Evolutionary conservation across 495 filamentous ascomycete genomes (phyloP).

Genomic region (Tetracladium marchalianum): DNA sequence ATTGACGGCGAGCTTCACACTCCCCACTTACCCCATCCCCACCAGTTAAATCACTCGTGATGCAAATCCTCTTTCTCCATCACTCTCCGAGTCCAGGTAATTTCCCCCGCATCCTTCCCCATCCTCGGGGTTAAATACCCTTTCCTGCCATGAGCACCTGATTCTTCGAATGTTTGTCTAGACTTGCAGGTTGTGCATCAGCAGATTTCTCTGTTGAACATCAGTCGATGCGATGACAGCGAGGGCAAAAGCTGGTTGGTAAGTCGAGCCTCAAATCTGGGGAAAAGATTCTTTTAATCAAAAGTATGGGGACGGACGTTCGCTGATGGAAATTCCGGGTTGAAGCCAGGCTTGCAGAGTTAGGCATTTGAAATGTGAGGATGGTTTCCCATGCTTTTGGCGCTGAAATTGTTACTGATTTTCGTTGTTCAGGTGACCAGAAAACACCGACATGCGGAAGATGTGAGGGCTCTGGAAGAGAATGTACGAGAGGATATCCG

Average conservation of each 20-base stretch:
- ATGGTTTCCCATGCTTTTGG: neutral
- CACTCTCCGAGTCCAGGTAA: too few relatives aligned
- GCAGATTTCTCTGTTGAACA: too few relatives aligned
- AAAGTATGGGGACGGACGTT: neutral
- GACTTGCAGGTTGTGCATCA: too few relatives aligned
- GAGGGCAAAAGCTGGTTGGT: slow-evolving; percentile 15
- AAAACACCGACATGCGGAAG: slow-evolving; percentile 12
- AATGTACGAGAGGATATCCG: slow-evolving; percentile 11
- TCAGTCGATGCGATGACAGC: slow-evolving; percentile 6
- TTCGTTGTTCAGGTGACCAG: slow-evolving; percentile 11
- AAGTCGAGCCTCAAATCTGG: neutral
- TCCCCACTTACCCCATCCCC: too few relatives aligned
- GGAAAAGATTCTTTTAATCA: neutral
- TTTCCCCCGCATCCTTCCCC: too few relatives aligned
- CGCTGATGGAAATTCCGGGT: neutral
- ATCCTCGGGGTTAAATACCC: too few relatives aligned
- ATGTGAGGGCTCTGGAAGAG: slow-evolving; percentile 7
- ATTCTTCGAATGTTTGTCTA: too few relatives aligned
- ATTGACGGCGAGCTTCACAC: too few relatives aligned
- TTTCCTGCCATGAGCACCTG: too few relatives aligned
- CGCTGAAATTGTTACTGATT: neutral
- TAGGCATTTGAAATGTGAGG: slow-evolving; percentile 14
- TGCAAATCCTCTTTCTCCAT: too few relatives aligned
- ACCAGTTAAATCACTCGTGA: too few relatives aligned
- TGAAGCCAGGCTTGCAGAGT: slow-evolving; percentile 13